Evolutionary conservation across 306 rosid species (phyloP), one percentile per base, ranked within the genome.

Genomic region (Vigna mungo): DNA sequence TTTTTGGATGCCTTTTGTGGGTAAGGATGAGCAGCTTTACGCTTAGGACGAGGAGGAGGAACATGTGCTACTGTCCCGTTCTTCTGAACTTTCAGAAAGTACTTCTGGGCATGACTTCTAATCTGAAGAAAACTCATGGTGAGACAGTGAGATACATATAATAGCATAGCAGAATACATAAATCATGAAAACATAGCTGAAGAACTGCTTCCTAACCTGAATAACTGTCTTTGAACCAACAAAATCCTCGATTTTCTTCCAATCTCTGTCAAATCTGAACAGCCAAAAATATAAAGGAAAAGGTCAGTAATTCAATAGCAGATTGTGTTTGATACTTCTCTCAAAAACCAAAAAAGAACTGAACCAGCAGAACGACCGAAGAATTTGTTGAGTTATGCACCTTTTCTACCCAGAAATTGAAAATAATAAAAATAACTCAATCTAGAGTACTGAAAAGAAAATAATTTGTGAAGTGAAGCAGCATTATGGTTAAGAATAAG

Each of bases 1-100:
- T 83, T 90, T 87, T 89, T 92, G 8, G 94, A 80, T 52, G 90
- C 97, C 84, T 89, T 92, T 68, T 92, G 97, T 3, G 96, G 97
- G 46, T 92, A 92, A 66, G 97, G 96, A 83, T 90, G 96, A 54
- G 92, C n/a, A 54, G 97, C 96, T 85, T 89, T 92, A 80, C 92
- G 96, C 87, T 92, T 92, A 23, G 96, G 97, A 44, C 97, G 91
- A 2, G 97, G 97, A 64, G 96, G 97, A 85, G 97, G 97, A 61
- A 92, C 97, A 67, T 92, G 97, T 20, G 94, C 94, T 13, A 79
- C 30, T 27, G 94, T 82, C 63, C 94, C 97, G 51, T 86, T 90
- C 89, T 90, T 90, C 60, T 92, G 97, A 67, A 92, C 96, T 78
- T 92, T 90, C 87, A 88, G 76, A 66, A 92, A 92, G 78, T 92